phyloP scores from a whole-genome alignment of 2,329 filamentous ascomycete genomes.

The Clonostachys chloroleuca region DNA sequence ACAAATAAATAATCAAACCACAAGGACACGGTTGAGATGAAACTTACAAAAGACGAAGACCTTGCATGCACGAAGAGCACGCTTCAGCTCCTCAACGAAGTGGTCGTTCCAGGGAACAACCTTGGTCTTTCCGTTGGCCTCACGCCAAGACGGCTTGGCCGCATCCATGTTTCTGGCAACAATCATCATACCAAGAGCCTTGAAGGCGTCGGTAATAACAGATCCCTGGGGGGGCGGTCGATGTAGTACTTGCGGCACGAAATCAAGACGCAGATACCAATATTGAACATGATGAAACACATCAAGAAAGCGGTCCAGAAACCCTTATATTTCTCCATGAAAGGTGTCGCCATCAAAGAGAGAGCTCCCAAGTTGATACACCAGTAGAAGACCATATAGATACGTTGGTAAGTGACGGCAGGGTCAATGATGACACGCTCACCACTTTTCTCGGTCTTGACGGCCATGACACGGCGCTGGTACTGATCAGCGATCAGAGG shows the following conservation, averaged over 20 bases:
- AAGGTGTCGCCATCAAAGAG: slow-evolving; percentile 61
- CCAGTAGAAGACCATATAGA: slow-evolving; percentile 73
- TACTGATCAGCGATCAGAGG: slow-evolving; percentile 64
- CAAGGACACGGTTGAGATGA: not conserved
- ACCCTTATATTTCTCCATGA: slow-evolving; percentile 62
- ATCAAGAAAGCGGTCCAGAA: slow-evolving; percentile 62
- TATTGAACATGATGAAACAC: slow-evolving; percentile 57
- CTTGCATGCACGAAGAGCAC: slow-evolving; percentile 62
- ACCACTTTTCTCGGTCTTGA: slow-evolving; percentile 41
- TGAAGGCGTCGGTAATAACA: slow-evolving; percentile 62
- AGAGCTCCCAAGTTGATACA: slow-evolving; percentile 73
- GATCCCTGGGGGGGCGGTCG: slow-evolving; percentile 56
- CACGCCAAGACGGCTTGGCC: slow-evolving; percentile 62
- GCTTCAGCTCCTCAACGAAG: slow-evolving; percentile 70
- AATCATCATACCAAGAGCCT: slow-evolving; percentile 33
- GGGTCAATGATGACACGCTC: slow-evolving; percentile 65
- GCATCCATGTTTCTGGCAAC: slow-evolving; percentile 44
- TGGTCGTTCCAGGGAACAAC: slow-evolving; percentile 59
- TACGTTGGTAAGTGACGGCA: slow-evolving; percentile 59
- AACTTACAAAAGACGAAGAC: slow-evolving; percentile 56
- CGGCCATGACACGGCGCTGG: slow-evolving; percentile 42
- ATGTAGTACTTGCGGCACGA: slow-evolving; percentile 39
- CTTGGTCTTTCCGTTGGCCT: slow-evolving; percentile 37
- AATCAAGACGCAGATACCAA: slow-evolving; percentile 51
- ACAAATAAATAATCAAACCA: not conserved